These are phyloP conservation scores for Botrytis deweyae DNA, from an alignment of 2,329 filamentous ascomycete species.

Conservation along the genomic window DNA sequence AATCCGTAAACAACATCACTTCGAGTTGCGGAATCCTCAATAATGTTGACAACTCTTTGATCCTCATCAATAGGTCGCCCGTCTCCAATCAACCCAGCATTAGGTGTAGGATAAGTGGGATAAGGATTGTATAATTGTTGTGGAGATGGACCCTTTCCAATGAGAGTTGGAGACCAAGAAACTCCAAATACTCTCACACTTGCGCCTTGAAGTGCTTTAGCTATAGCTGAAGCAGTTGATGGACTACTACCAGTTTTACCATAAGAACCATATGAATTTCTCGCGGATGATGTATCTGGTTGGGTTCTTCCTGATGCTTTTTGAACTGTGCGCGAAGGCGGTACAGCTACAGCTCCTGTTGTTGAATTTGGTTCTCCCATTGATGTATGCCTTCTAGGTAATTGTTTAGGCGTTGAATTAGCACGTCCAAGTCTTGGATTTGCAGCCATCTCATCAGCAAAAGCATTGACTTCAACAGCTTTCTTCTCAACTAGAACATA, in stretches of 20 bases:
- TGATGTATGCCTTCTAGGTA: slow-evolving; percentile 72
- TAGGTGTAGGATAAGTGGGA: slow-evolving; percentile 75
- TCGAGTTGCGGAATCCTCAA: slow-evolving; percentile 88
- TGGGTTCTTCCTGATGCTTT: slow-evolving; percentile 65
- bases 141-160: slow-evolving; percentile 66
- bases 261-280: slow-evolving; percentile 72
- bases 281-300: slow-evolving; percentile 58
- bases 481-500: slow-evolving; percentile 96
- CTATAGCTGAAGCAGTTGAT: slow-evolving; percentile 86
- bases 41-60: slow-evolving; percentile 69
- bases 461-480: slow-evolving; percentile 93
- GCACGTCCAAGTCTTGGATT: slow-evolving; percentile 55
- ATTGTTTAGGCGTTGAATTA: slow-evolving; percentile 47
- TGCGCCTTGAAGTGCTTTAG: slow-evolving; percentile 92
- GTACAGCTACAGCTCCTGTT: slow-evolving; percentile 66
- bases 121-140: slow-evolving; percentile 77
- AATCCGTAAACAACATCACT: slow-evolving; percentile 98
- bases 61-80: slow-evolving; percentile 77
- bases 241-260: slow-evolving; percentile 51
- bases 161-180: slow-evolving; percentile 62
- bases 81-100: slow-evolving; percentile 65
- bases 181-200: slow-evolving; percentile 73
- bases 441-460: slow-evolving; percentile 90
- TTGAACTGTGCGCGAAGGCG: slow-evolving; percentile 70
- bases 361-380: slow-evolving; percentile 69